Conservation (phyloP, 768 basidiomycete genomes). For the Trametes cubensis region DNA sequence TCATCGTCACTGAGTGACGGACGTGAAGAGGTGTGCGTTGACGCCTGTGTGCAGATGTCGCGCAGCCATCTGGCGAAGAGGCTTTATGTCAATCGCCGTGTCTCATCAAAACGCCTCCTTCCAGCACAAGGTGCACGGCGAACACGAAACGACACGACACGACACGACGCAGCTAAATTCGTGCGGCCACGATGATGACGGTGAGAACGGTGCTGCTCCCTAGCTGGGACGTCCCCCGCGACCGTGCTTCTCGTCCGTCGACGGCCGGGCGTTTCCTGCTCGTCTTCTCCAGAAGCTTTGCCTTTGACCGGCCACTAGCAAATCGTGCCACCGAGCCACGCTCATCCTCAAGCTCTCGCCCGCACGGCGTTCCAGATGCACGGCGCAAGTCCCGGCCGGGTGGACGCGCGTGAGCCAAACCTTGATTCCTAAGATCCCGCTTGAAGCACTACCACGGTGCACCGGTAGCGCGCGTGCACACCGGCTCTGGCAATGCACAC, state of each 20-base stretch:
- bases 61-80: no score
- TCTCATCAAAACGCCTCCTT: no score
- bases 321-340: background rate
- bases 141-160: no score
- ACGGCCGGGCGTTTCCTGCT: background rate
- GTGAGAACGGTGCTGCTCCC: constrained; percentile 7
- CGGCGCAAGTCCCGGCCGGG: constrained; percentile 8
- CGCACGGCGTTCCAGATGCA: background rate
- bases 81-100: no score
- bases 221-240: background rate
- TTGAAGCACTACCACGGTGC: no score
- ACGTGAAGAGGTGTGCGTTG: background rate
- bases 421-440: background rate
- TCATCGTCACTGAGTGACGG: constrained; percentile 7
- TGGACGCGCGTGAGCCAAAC: constrained; percentile 1
- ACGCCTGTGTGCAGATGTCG: background rate
- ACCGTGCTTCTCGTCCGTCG: background rate
- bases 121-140: no score
- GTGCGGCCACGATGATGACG: constrained; percentile 7
- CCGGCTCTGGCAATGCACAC: no score
- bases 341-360: background rate
- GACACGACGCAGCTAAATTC: background rate
- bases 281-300: background rate
- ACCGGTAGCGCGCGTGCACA: no score
- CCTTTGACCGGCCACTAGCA: background rate